Evolutionary conservation across 176 grass and related monocot species (phyloP), one percentile per base, ranked within the genome.

Genomic region (Avena atlantica): DNA sequence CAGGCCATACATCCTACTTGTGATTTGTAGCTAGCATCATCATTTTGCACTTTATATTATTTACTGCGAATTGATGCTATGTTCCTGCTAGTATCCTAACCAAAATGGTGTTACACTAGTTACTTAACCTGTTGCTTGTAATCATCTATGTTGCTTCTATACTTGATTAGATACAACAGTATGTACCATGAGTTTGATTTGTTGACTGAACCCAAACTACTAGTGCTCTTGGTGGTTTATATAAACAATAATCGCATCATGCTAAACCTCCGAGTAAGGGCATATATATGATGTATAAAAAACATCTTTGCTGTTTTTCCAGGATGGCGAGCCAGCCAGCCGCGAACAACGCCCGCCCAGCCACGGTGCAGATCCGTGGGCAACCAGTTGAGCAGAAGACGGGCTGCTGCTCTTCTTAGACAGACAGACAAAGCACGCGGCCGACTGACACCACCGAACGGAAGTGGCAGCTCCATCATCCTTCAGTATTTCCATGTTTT

Each of bases 291-390:
- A 24, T 76, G 23, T 4, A 75, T 17, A 52, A 15, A 37, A 37
- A 52, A 29, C n/a, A 0, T 25, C 7, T 76, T 16, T 51, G 72
- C 27, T 29, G 4, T 37, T 29, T 25, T 71, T 76, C 4, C 87
- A 94, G 92, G 92, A 94, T 94, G 92, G 92, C 89, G 15, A 94
- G 89, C 74, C 92, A 94, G 76, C 92, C 89, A 51, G 16, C 92
- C 3, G 84, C 81, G 12, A 84, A 80, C 21, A 69, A 72, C 61
- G 80, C 81, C 3, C 89, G 81, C 84, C 92, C 84, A 1, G 76
- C 89, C 0, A 87, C 87, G 25, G 89, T 94, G 23, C 92, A 94
- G 70, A 88, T 94, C 62, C 86, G 89, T 1, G 92, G 89, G 62
- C 92, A 94, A 73, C 87, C 92, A 1, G 84, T 94, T 2, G 86